phyloP scores from a whole-genome alignment of 495 filamentous ascomycete genomes.

The Xylaria grammica region DNA sequence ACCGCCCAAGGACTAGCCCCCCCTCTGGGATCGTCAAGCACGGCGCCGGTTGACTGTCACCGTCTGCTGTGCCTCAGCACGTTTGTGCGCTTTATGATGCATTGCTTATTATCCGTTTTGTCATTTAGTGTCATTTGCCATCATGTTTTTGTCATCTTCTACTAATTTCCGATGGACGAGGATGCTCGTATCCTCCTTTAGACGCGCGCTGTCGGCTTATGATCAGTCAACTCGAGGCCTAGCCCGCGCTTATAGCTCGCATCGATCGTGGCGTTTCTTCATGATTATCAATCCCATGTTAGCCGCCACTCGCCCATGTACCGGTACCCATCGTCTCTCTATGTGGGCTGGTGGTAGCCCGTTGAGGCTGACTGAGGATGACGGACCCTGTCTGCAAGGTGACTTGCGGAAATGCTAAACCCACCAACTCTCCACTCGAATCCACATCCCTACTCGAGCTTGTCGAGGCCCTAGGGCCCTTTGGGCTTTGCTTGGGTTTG shows the following conservation, averaged over 20 bases:
- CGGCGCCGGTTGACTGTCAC: slow-evolving; percentile 1
- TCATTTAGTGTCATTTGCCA: neutral
- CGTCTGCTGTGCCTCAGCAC: neutral
- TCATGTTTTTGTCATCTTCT: neutral
- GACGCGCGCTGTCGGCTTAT: slow-evolving; percentile 15
- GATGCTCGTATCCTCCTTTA: slow-evolving; percentile 6
- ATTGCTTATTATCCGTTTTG: slow-evolving; percentile 17
- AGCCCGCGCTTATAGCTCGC: slow-evolving; percentile 16
- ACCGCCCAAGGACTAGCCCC: neutral
- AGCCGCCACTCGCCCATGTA: slow-evolving; percentile 17
- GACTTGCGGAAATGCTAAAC: slow-evolving; percentile 20
- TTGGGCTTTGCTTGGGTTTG: slow-evolving; percentile 6
- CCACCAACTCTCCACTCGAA: slow-evolving; percentile 19
- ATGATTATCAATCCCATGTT: slow-evolving; percentile 16
- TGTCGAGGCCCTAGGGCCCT: slow-evolving; percentile 14
- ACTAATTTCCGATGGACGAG: neutral
- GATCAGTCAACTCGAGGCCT: slow-evolving; percentile 15
- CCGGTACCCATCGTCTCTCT: slow-evolving; percentile 8
- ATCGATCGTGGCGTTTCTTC: slow-evolving; percentile 12
- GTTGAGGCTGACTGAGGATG: slow-evolving; percentile 26
- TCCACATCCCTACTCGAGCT: slow-evolving; percentile 20
- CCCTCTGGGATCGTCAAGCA: neutral
- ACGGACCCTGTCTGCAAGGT: slow-evolving; percentile 17
- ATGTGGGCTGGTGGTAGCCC: slow-evolving; percentile 15
- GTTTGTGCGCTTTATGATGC: neutral